phyloP scores from a whole-genome alignment of 495 filamentous ascomycete genomes.

The Zalerion maritima region DNA sequence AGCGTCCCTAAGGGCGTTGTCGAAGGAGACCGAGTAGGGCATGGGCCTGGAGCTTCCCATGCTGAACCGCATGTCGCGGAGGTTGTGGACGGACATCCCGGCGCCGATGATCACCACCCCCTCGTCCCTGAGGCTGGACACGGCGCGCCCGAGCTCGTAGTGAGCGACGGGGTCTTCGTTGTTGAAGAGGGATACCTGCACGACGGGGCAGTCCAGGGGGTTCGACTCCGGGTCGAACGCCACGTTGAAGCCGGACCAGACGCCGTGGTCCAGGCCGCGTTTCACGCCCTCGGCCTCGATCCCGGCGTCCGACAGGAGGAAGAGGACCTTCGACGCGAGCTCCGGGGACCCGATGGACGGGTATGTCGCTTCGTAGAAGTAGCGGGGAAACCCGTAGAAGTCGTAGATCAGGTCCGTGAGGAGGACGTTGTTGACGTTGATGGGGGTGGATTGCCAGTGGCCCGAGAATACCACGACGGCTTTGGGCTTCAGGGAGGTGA shows the following conservation, averaged over 20 bases:
- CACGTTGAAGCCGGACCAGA: conserved; percentile 59
- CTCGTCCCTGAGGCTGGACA: conserved; percentile 53
- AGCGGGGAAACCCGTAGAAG: conserved; percentile 64
- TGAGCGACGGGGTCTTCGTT: conserved; percentile 56
- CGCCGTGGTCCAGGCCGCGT: conserved; percentile 69
- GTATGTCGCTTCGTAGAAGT: conserved; percentile 48
- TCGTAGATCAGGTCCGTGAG: conserved; percentile 69
- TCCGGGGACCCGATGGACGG: conserved; percentile 53
- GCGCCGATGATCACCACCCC: conserved; percentile 59
- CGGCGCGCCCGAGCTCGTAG: conserved; percentile 54
- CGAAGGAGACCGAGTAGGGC: conserved; percentile 62
- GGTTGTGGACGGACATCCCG: conserved; percentile 83
- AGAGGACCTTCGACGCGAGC: conserved; percentile 51
- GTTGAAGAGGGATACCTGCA: conserved; percentile 65
- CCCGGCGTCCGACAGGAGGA: conserved; percentile 38
- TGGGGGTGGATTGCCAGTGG: conserved; percentile 57
- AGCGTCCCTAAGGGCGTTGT: conserved; percentile 62
- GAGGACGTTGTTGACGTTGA: conserved; percentile 55
- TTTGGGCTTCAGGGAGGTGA: conserved; percentile 67
- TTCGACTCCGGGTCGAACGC: conserved; percentile 60
- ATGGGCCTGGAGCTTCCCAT: conserved; percentile 31
- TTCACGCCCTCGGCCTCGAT: conserved; percentile 50
- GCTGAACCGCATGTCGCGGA: conserved; percentile 45
- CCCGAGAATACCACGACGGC: conserved; percentile 80
- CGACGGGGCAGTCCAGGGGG: conserved; percentile 60